Base-by-base conservation (phyloP, 371 early-diverging fungal species). In the Thermomucor indicae-seudaticae region DNA sequence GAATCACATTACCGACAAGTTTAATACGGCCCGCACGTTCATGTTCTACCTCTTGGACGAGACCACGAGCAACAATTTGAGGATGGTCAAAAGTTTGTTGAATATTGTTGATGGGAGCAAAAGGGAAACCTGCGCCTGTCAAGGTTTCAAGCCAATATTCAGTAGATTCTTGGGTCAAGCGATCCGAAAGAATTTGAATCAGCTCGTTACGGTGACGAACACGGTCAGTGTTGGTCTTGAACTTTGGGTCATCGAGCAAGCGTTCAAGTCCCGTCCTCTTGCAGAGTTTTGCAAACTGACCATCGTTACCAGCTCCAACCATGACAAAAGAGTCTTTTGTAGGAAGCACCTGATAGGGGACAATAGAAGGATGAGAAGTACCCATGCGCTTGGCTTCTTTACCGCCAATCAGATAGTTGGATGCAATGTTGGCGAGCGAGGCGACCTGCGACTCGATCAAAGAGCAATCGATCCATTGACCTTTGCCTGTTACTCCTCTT, bases 291-390 rank as follows among this genome's bases (percentile, higher is more conserved):
- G 60, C 59, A 64, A 90, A 95, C 56, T 94, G 94, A 4, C 72
- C 63, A 54, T 95, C 90, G 62, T 92, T 94, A 2, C 94, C 96
- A 0, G 91, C 88, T 1, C 95, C 96, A 30, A 96, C 72, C 72
- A 93, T 86, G 28, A 96, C 82, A 65, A 80, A 76, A 0, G 86
- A 85, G 62, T 93, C 88, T n/a, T 67, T 75, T n/a, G 92, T 93
- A 1, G 80, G 76, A 30, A 93, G 84, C 6, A 83, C 88, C 55
- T 93, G 90, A 62, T 96, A 96, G 19, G 96, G 96, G 2, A 92
- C 96, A 41, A 96, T 94, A 1, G 92, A 86, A 2, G 90, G 80
- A 60, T 96, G 96, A 1, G 83, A 71, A 2, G 94, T 92, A 8
- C 95, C 96, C 87, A 86, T 85, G 16, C 96, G 80, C 48, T 70